phyloP scores from a whole-genome alignment of 345 rosid genomes.

The Odontarrhena argentea region DNA sequence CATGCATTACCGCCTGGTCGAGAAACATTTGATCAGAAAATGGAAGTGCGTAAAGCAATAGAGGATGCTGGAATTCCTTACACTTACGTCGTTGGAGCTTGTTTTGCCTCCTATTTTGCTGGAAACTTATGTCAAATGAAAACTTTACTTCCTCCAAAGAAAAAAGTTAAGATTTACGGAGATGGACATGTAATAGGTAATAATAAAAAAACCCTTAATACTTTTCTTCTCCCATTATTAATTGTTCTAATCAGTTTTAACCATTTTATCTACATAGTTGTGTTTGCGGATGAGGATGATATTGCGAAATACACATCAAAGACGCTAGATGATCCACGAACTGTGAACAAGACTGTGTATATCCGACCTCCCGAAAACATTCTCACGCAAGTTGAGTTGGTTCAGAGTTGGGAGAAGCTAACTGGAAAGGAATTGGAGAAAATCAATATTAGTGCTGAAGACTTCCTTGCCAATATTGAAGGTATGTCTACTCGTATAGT shows the following conservation, averaged over 20 bases:
- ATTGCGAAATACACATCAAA: slow-evolving; percentile 60
- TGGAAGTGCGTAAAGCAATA: slow-evolving; percentile 68
- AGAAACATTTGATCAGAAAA: slow-evolving; percentile 75
- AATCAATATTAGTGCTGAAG: slow-evolving; percentile 44
- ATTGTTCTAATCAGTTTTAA: slow-evolving; percentile 50
- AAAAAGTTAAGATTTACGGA: slow-evolving; percentile 56
- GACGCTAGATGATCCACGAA: slow-evolving; percentile 69
- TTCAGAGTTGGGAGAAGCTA: slow-evolving; percentile 72
- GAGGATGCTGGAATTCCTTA: slow-evolving; percentile 71
- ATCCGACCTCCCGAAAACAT: slow-evolving; percentile 58
- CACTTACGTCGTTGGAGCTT: slow-evolving; percentile 72
- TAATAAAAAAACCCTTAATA: neutral
- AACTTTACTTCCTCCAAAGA: slow-evolving; percentile 60
- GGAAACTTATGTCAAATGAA: slow-evolving; percentile 67
- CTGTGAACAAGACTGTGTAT: slow-evolving; percentile 65
- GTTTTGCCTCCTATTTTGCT: slow-evolving; percentile 74
- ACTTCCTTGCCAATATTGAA: slow-evolving; percentile 61
- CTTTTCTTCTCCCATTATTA: no score
- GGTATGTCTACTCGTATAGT: slow-evolving; percentile 23
- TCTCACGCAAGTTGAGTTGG: slow-evolving; percentile 59
- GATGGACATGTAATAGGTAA: slow-evolving; percentile 76
- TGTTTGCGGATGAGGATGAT: slow-evolving; percentile 63
- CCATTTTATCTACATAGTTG: slow-evolving; percentile 37
- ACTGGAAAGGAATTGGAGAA: slow-evolving; percentile 52
- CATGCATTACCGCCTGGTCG: slow-evolving; percentile 80